Evolutionary conservation across 495 filamentous ascomycete genomes (phyloP), one percentile per base, ranked within the genome.

Genomic region (Neurospora tetraspora): DNA sequence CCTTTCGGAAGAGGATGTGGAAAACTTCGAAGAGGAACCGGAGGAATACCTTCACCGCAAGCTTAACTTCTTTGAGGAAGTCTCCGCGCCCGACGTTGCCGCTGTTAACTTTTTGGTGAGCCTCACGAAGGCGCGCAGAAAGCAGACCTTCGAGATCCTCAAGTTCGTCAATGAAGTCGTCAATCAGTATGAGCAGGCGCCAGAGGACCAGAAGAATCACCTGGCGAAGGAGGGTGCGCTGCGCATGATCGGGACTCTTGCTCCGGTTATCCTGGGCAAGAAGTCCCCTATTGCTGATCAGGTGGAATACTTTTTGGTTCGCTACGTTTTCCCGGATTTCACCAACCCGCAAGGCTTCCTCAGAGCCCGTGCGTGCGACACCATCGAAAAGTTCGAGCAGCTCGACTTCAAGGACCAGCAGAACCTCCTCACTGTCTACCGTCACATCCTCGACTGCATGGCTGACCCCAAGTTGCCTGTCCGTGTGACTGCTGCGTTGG

Each of bases 251-350:
- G 96, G 95, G 7, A 98, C 96, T 1, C 82, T 99, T 65, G 91
- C 96, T 1, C 91, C 93, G 14, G 95, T 99, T 31, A 97, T 99
- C 68, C 87, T 99, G 39, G 94, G 93, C 69, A 99, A 98, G 86
- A 97, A 97, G 86, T 97, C 94, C 79, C 96, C 96, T 12, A 97
- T 99, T 76, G 96, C 96, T 43, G 91, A 96, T 76, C 93, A 98
- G 83, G 95, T 98, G n/a, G 96, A 99, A 82, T 97, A 96, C 78
- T 99, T 99, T 86, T 92, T 99, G 74, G 94, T 98, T 71, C 92
- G 96, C 70, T 96, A 98, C 75, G 96, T 99, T 72, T 98, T 99
- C 85, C 96, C 96, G 11, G 96, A 99, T 78, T 99, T 99, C 85
- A 89, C 92, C 73, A 97, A 93, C 80, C 88, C 91, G 20, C 92